Conservation (phyloP, 2,329 filamentous ascomycete species). For the Kalaharituber pfeilii region DNA sequence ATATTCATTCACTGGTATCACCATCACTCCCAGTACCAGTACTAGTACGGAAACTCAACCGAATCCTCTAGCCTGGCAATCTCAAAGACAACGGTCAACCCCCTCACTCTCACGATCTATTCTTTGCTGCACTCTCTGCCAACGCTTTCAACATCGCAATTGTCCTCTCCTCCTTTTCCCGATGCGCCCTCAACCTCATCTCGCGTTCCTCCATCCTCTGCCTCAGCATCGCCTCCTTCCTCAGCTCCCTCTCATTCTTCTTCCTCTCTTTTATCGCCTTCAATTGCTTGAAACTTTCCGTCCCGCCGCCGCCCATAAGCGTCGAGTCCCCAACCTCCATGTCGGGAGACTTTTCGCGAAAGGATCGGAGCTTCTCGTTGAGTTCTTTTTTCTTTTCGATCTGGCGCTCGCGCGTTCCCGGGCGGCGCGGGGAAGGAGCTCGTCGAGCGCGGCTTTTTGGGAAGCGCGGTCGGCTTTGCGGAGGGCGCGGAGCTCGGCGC, state of each 20-base stretch:
- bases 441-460: constrained; percentile 59
- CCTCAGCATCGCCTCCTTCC: constrained; percentile 62
- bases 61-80: not conserved
- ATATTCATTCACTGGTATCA: not conserved
- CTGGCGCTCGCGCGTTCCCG: constrained; percentile 64
- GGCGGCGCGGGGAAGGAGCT: constrained; percentile 66
- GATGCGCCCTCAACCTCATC: constrained; percentile 50
- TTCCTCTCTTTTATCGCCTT: constrained; percentile 49
- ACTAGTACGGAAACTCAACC: not conserved
- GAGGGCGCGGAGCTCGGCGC: constrained; percentile 40
- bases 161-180: constrained; percentile 64
- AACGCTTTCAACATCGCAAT: constrained; percentile 65
- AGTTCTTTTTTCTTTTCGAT: constrained; percentile 68
- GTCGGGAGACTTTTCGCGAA: constrained; percentile 48
- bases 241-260: constrained; percentile 69
- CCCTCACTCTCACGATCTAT: not conserved
- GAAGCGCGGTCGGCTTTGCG: constrained; percentile 46
- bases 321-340: constrained; percentile 52
- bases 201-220: constrained; percentile 65
- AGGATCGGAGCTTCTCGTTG: constrained; percentile 55
- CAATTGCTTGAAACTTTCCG: constrained; percentile 47
- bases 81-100: no score
- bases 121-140: constrained; percentile 40
- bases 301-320: constrained; percentile 54
- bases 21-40: not conserved